Base-by-base conservation (phyloP, 75 land plant species). In the Pseudotsuga menziesii region DNA sequence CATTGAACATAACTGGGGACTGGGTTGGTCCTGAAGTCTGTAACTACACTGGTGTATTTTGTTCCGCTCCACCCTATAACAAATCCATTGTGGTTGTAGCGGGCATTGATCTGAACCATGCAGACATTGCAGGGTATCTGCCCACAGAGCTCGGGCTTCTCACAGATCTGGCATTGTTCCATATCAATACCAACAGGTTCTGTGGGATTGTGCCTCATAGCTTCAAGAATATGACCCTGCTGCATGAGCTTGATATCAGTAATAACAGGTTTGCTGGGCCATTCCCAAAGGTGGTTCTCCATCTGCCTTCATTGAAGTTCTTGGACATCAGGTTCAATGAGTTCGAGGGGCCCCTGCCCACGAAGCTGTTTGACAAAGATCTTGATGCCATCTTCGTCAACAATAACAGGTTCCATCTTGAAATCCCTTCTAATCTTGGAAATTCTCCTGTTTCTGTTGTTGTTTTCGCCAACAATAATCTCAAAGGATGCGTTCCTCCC, bases 1-100 rank as follows among this genome's bases (percentile, higher is more conserved):
- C 91, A 9, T 75, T 61, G 48, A 88, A 90, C 79, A 60, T 74
- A 44, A 90, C 88, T 4, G 81, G 39, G 13, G 81, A 78, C 13
- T 90, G 91, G 91, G 84, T 80, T 35, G 91, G 90, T 4, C 62
- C 86, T 13, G 41, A 88, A 71, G 90, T 88, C 41, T 90, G 91
- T 56, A 55, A 52, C 52, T 90, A 88, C 72, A 83, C 60, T 6
- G 91, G 88, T 4, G 91, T 90, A 2, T 88, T 80, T 58, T 90
- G 91, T 61, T 75, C 87, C 1, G 75, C 74, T 2, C 83, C 89
- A 1, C 77, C 66, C 12, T 83, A 89, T 52, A 70, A 86, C 35
- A 79, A 86, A n/a, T 77, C 59, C 3, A 14, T 82, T 23, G 74
- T 44, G 22, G 89, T 85, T 20, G 93, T 91, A 0, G 83, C 91